phyloP scores from a whole-genome alignment of 2,329 filamentous ascomycete species.

The Aureobasidium lini region DNA sequence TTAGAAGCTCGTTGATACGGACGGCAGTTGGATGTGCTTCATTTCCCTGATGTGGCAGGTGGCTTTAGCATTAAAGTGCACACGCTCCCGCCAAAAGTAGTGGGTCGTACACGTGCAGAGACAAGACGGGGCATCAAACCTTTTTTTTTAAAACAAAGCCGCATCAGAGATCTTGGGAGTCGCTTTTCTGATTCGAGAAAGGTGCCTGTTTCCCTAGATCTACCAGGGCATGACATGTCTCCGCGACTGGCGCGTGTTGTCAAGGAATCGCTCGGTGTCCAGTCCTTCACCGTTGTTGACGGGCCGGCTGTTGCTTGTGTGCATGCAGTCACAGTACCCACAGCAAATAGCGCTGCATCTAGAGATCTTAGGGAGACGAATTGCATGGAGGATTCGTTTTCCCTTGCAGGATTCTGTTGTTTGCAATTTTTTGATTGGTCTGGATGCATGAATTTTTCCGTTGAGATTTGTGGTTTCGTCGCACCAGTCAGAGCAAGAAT shows the following conservation, averaged over 20 bases:
- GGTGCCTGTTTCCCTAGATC: not conserved
- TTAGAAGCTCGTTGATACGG: not conserved
- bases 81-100: not conserved
- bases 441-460: constrained; percentile 6
- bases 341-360: constrained; percentile 9
- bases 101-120: constrained; percentile 5
- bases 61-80: constrained; percentile 6
- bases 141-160: not conserved
- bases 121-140: not conserved
- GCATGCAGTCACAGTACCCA: constrained; percentile 3
- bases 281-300: too few relatives aligned
- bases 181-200: constrained; percentile 7
- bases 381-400: not conserved
- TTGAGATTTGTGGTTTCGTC: not conserved
- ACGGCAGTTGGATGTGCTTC: not conserved
- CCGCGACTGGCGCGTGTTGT: not conserved
- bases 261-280: not conserved
- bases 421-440: constrained; percentile 8
- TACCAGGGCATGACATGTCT: not conserved
- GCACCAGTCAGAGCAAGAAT: constrained; percentile 3
- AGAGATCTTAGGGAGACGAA: not conserved
- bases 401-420: constrained; percentile 1
- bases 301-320: not conserved
- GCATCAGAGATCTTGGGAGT: constrained; percentile 5
- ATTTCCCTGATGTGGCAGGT: constrained; percentile 11